phyloP scores from a whole-genome alignment of 1,284 basidiomycete species.

The Xerocomus nothofagi region DNA sequence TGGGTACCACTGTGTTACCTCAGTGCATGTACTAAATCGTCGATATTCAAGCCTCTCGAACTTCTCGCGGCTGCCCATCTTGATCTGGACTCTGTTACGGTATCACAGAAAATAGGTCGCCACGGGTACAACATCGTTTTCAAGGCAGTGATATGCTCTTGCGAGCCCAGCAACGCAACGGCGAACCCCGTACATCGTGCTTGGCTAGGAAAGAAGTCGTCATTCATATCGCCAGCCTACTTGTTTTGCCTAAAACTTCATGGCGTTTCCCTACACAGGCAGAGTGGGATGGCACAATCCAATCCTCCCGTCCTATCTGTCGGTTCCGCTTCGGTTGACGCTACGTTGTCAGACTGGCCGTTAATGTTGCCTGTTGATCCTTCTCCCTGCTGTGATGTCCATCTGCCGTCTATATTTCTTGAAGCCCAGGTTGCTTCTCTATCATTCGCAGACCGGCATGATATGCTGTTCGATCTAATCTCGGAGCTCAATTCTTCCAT shows the following conservation, averaged over 20 bases:
- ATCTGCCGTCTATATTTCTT: constrained; percentile 56
- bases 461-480: constrained; percentile 45
- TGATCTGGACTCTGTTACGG: constrained; percentile 25
- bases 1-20: constrained; percentile 1
- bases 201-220: constrained; percentile 51
- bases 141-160: constrained; percentile 39
- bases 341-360: constrained; percentile 61
- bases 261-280: constrained; percentile 36
- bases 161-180: constrained; percentile 49
- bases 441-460: constrained; percentile 51
- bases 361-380: constrained; percentile 38
- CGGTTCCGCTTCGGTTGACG: constrained; percentile 43
- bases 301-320: constrained; percentile 47
- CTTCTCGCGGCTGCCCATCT: constrained; percentile 18
- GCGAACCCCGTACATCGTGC: constrained; percentile 47
- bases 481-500: constrained; percentile 25
- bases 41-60: constrained; percentile 18
- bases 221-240: constrained; percentile 43
- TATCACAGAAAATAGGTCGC: constrained; percentile 35
- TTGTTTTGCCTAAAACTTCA: constrained; percentile 43
- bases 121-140: constrained; percentile 44
- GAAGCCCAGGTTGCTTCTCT: constrained; percentile 48
- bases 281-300: constrained; percentile 1
- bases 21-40: constrained; percentile 4
- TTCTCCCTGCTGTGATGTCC: constrained; percentile 53